Percentiles rank a stretch among this genome's conserved stretches.
Conservation (phyloP, 768 basidiomycete genomes). For the Amanita molliuscula region DNA sequence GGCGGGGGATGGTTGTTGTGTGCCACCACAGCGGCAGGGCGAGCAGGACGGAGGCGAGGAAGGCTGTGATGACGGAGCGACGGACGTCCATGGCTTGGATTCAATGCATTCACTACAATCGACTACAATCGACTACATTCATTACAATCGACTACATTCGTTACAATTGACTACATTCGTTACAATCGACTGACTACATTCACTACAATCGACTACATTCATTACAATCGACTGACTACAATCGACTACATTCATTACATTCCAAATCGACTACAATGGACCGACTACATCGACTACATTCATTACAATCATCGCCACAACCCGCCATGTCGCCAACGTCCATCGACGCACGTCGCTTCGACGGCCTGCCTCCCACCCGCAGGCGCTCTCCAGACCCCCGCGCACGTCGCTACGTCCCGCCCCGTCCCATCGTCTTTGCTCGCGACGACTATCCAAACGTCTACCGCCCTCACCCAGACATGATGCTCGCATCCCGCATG, state of each 20-base stretch:
- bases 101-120: too few species aligned
- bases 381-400: constrained; percentile 29
- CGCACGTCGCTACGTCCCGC: constrained; percentile 38
- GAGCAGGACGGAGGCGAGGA: constrained; percentile 69
- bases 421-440: constrained; percentile 15
- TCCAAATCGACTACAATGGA: too few species aligned
- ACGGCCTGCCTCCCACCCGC: constrained; percentile 38
- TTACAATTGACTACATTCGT: too few species aligned
- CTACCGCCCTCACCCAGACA: constrained; percentile 24
- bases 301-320: background rate
- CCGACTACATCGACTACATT: background rate
- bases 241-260: too few species aligned
- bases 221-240: too few species aligned
- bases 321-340: too few species aligned
- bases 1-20: constrained; percentile 81
- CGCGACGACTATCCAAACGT: constrained; percentile 23
- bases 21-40: constrained; percentile 91
- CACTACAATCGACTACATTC: background rate
- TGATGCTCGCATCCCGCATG: constrained; percentile 3
- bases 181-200: too few species aligned
- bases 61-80: constrained; percentile 57
- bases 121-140: too few species aligned
- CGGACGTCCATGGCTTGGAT: constrained; percentile 25
- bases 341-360: constrained; percentile 21
- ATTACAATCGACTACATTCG: background rate